A percentile compares a stretch with the other conserved stretches of the same genome.
phyloP scores from a whole-genome alignment of 306 rosid genomes.

The Pterocarpus santalinus region DNA sequence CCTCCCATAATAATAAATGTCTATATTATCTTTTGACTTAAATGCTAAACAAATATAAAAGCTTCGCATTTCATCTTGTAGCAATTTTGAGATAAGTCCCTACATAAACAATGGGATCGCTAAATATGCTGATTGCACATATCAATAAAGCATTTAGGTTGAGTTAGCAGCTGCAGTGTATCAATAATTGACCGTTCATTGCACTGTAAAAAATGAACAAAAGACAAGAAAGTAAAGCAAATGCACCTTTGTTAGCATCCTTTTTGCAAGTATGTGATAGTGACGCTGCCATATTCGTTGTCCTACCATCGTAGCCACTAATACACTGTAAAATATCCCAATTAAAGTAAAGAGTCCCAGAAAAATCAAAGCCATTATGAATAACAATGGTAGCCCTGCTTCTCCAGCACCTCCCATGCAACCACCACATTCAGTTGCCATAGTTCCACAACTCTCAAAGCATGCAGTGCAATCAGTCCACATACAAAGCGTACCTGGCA shows the following conservation, averaged over 20 bases:
- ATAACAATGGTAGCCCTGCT: conserved; percentile 76
- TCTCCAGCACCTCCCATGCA: conserved; percentile 88
- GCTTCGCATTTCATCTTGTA: conserved; percentile 1
- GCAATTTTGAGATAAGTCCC: conserved; percentile 25
- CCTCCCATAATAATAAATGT: conserved; percentile 12
- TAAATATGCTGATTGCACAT: not conserved
- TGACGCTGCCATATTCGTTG: conserved; percentile 91
- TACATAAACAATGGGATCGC: not conserved
- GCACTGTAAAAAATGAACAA: not conserved
- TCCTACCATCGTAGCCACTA: conserved; percentile 91
- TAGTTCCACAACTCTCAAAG: conserved; percentile 78
- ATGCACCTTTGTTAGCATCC: conserved; percentile 87
- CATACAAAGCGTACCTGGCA: conserved; percentile 80
- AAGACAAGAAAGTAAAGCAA: conserved; percentile 15
- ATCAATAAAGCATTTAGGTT: conserved; percentile 11
- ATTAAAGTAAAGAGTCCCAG: conserved; percentile 76
- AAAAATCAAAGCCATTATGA: conserved; percentile 75
- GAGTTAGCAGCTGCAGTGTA: conserved; percentile 26
- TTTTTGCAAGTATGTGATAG: conserved; percentile 83
- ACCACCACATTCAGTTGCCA: conserved; percentile 81
- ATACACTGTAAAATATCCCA: conserved; percentile 87
- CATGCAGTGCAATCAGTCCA: conserved; percentile 85
- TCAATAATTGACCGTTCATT: not conserved
- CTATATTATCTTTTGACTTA: not conserved
- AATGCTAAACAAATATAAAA: conserved; percentile 1